Evolutionary conservation across 371 early-diverging fungal species (phyloP).

Genomic region (Lichtheimia ramosa): DNA sequence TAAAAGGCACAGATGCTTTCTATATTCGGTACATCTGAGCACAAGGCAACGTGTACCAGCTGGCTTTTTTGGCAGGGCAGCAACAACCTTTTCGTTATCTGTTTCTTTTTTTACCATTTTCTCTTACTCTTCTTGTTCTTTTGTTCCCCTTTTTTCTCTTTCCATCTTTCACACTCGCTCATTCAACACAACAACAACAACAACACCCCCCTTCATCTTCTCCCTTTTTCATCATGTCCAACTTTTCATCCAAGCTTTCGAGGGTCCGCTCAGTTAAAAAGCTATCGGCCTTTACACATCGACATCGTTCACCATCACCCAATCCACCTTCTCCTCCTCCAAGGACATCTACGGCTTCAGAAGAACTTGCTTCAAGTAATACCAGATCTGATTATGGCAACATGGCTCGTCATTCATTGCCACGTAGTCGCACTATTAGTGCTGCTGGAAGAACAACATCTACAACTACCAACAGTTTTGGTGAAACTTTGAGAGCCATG

Average conservation of each 20-base stretch:
- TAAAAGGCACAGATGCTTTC: constrained; percentile 6
- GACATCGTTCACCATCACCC: constrained; percentile 13
- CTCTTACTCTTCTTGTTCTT: constrained; percentile 6
- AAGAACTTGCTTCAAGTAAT: constrained; percentile 6
- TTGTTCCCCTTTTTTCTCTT: constrained; percentile 10
- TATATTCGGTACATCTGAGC: constrained; percentile 6
- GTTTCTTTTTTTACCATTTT: constrained; percentile 7
- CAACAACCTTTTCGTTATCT: constrained; percentile 14
- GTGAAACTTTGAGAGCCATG: constrained; percentile 39
- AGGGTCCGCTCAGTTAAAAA: constrained; percentile 34
- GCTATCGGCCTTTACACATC: constrained; percentile 19
- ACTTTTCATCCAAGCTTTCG: constrained; percentile 33
- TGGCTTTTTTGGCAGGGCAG: constrained; percentile 36
- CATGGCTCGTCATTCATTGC: constrained; percentile 3
- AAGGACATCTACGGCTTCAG: not conserved
- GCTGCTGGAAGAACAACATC: not conserved
- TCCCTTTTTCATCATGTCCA: constrained; percentile 19
- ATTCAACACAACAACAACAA: not conserved
- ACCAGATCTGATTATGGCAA: constrained; percentile 8
- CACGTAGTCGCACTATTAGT: constrained; percentile 10
- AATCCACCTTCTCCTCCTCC: constrained; percentile 17
- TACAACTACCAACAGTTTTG: constrained; percentile 21
- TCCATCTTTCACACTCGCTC: constrained; percentile 8
- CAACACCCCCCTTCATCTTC: no score
- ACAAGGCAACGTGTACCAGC: constrained; percentile 28